These are phyloP conservation scores for Sporisorium scitamineum DNA, from an alignment of 1,284 basidiomycete genomes.

Conservation along the genomic window DNA sequence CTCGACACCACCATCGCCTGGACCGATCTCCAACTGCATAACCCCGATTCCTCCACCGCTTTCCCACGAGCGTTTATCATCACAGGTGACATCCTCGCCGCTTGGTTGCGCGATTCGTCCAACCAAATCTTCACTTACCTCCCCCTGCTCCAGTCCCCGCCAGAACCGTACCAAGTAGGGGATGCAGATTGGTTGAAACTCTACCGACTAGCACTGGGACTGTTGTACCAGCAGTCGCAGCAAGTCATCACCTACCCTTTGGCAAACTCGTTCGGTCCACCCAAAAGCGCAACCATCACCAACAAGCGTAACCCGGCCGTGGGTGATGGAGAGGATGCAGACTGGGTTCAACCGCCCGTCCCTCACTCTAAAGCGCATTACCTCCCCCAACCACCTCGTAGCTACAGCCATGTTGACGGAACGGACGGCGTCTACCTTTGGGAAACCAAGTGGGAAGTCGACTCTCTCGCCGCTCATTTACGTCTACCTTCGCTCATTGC, in stretches of 20 bases:
- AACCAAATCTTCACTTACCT: conserved; percentile 55
- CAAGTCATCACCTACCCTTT: conserved; percentile 51
- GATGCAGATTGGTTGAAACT: conserved; percentile 52
- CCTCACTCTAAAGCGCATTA: conserved; percentile 33
- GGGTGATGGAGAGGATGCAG: conserved; percentile 24
- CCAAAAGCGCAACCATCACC: conserved; percentile 43
- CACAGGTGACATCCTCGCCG: conserved; percentile 55
- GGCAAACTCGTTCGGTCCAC: conserved; percentile 51
- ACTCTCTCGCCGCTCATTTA: conserved; percentile 47
- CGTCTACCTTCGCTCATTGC: conserved; percentile 37
- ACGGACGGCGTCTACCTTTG: conserved; percentile 55
- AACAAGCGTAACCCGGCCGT: conserved; percentile 47
- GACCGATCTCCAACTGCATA: conserved; percentile 47
- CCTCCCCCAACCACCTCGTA: conserved; percentile 27
- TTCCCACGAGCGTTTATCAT: conserved; percentile 55
- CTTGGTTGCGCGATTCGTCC: conserved; percentile 51
- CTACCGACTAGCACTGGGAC: conserved; percentile 44
- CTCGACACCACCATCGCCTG: conserved; percentile 57
- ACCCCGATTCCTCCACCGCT: conserved; percentile 29
- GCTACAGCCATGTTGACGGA: conserved; percentile 61
- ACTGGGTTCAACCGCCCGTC: conserved; percentile 52
- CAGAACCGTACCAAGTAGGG: conserved; percentile 21
- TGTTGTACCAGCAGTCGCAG: conserved; percentile 54
- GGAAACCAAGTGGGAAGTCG: conserved; percentile 64
- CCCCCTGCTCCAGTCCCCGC: conserved; percentile 26